Base-by-base conservation (phyloP, 2,329 filamentous ascomycete genomes). In the Xenoacremonium recifei region DNA sequence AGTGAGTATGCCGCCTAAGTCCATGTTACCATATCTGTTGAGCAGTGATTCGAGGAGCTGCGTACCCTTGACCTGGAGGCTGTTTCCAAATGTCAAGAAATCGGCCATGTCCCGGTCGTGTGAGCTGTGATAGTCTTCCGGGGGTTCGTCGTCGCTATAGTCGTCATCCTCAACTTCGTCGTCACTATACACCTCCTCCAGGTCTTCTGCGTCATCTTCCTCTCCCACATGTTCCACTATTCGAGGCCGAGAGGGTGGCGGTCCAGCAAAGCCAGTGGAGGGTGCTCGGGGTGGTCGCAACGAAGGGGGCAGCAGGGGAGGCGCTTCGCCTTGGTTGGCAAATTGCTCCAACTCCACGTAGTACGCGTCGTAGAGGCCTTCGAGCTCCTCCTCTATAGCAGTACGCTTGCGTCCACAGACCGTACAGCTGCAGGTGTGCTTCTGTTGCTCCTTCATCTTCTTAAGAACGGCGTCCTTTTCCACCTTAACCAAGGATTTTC, bases 391-490 rank as follows among this genome's bases (percentile, higher is more conserved):
- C 68, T 99, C 93, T 55, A 99, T 99, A 29, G 93, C 93, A 11
- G 87, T 96, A 40, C 93, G 83, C 72, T 99, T 99, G 53, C 93
- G 82, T 39, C 93, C 93, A 66, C 93, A 99, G 30, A 99, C 92
- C 4, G 90, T 95, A 68, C 93, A 99, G 65, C 91, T 96, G 73
- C 93, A 99, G 3, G 92, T 97, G 65, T 97, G 91, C 68, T 97
- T 97, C 67, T 99, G 93, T 67, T 99, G 93, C 67, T 99, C 93
- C 75, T 99, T 99, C 93, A 99, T 99, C 75, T 99, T 99, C 62
- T 89, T 90, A 42, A 99, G 72, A 1, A 99, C 93, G 6, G 93
- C 92, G 67, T 99, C 92, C 70, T 99, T 99, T 69, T 99, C 93
- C 21, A 99, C 92, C 68, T 96, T 96, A 61, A 99, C 90, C 35